Evolutionary conservation across 139 green algal species (phyloP).

Genomic region (Zygnema circumcarinatum): DNA sequence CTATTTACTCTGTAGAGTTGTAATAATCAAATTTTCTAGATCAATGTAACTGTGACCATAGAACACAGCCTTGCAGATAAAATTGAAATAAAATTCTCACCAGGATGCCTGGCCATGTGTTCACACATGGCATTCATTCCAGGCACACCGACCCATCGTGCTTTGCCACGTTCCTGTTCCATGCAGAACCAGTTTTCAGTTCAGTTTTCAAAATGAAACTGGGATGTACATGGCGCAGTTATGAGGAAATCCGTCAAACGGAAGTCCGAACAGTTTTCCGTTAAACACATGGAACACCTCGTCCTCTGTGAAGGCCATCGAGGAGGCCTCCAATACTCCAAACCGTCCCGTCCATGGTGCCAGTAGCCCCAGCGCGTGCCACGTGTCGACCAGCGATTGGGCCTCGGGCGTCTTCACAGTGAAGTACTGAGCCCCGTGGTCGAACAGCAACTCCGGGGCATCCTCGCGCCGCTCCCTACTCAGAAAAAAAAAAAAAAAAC

Average conservation of each 20-base stretch:
- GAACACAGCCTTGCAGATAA: no score
- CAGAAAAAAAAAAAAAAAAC: constrained; percentile 3
- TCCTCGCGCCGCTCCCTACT: neutral
- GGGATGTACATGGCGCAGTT: no score
- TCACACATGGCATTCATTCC: constrained; percentile 54
- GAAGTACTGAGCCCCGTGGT: constrained; percentile 36
- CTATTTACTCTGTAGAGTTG: no score
- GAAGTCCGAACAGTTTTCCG: no score
- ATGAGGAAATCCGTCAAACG: no score
- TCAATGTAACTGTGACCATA: no score
- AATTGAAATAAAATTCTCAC: constrained; percentile 1
- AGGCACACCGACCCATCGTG: constrained; percentile 31
- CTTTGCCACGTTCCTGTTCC: neutral
- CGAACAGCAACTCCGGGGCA: neutral
- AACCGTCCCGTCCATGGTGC: constrained; percentile 18
- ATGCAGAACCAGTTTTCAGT: constrained; percentile 1
- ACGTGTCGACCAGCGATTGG: constrained; percentile 15
- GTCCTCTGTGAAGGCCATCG: neutral
- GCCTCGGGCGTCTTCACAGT: constrained; percentile 14
- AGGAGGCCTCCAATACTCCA: neutral
- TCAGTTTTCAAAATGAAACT: no score
- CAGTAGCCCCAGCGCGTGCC: neutral
- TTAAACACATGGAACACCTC: no score
- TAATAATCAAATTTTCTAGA: no score
- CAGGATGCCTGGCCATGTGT: constrained; percentile 3